These are phyloP conservation scores for Aspergillus sp. DNA, from an alignment of 2,329 filamentous ascomycete species.

Conservation along the genomic window DNA sequence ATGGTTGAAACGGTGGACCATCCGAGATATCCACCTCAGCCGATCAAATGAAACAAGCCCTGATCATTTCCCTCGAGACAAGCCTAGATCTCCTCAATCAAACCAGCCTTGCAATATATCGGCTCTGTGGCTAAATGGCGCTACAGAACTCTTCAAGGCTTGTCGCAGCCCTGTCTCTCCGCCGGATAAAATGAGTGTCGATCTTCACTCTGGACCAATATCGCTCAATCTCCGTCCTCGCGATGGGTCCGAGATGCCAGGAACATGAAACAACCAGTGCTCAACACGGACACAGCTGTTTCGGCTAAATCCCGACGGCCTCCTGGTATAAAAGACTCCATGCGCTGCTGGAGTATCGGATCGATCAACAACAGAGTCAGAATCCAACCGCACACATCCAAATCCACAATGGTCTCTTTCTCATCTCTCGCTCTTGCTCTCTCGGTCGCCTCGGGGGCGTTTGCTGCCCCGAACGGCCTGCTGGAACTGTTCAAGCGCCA, in stretches of 20 bases:
- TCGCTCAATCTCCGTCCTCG: background rate
- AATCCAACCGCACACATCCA: background rate
- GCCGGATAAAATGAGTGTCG: background rate
- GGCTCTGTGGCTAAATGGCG: too few relatives aligned
- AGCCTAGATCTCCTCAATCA: background rate
- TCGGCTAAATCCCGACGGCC: background rate
- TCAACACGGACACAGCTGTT: background rate
- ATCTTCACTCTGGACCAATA: background rate
- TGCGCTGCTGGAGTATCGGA: too few relatives aligned
- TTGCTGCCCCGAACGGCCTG: conserved; percentile 7
- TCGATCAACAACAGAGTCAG: too few relatives aligned
- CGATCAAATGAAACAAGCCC: too few relatives aligned
- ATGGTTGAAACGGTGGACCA: too few relatives aligned
- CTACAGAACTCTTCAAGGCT: too few relatives aligned
- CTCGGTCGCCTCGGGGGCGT: conserved; percentile 7
- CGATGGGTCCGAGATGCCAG: background rate
- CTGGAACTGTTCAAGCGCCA: conserved; percentile 12
- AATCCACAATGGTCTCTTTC: conserved; percentile 11
- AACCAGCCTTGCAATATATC: background rate
- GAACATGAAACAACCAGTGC: background rate
- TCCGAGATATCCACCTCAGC: too few relatives aligned
- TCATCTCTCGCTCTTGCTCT: conserved; percentile 11
- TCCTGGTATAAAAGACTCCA: background rate
- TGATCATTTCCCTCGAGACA: too few relatives aligned
- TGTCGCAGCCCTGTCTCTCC: background rate